Evolutionary conservation across 441 rosid genomes (phyloP).

Genomic region (Populus hybrid): DNA sequence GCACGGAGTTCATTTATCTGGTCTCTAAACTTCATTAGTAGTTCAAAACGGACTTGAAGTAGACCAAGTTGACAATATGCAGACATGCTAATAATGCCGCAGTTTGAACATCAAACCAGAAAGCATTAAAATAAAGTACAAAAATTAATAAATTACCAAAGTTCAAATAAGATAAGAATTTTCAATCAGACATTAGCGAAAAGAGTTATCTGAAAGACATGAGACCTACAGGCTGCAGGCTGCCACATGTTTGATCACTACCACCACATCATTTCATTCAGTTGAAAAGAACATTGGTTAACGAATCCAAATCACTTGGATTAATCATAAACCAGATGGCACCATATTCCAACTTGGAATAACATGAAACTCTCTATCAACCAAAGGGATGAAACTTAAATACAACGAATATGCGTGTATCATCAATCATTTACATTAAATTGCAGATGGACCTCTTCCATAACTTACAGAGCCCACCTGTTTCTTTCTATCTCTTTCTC

Average conservation of each 20-base stretch:
- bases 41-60: background rate
- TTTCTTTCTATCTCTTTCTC: background rate
- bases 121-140: background rate
- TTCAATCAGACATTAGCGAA: background rate
- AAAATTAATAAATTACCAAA: background rate
- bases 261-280: background rate
- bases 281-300: background rate
- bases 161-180: background rate
- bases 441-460: background rate
- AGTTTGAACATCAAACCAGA: slow-evolving; percentile 2
- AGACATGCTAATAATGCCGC: background rate
- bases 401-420: background rate
- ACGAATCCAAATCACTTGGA: background rate
- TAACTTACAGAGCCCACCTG: background rate
- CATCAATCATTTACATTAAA: background rate
- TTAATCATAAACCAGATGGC: background rate
- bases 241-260: background rate
- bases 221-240: background rate
- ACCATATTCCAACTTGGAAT: background rate
- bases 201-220: background rate
- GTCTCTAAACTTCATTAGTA: background rate
- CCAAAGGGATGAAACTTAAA: background rate
- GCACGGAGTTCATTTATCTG: background rate
- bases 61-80: background rate
- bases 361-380: background rate